These are phyloP conservation scores for Saccharomyces eubayanus DNA, from an alignment of 805 yeast species.

Conservation along the genomic window DNA sequence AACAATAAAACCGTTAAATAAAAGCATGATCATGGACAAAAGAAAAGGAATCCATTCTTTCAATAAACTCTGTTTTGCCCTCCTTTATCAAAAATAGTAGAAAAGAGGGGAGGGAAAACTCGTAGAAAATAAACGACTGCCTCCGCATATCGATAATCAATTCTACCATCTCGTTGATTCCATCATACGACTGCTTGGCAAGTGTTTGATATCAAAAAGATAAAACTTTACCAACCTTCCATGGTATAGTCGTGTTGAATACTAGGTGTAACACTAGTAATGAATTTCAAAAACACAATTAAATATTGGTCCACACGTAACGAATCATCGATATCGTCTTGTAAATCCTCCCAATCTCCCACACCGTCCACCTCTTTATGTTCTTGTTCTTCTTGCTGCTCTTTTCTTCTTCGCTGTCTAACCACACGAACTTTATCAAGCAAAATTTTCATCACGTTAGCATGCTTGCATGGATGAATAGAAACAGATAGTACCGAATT, in stretches of 20 bases:
- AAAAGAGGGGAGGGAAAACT: neutral
- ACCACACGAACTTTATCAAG: slow-evolving; percentile 64
- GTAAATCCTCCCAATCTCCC: slow-evolving; percentile 55
- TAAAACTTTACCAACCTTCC: slow-evolving; percentile 60
- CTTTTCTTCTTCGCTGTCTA: slow-evolving; percentile 34
- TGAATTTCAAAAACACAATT: slow-evolving; percentile 82
- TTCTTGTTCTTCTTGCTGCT: slow-evolving; percentile 40
- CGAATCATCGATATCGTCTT: slow-evolving; percentile 35
- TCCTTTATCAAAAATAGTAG: neutral
- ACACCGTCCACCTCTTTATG: slow-evolving; percentile 15
- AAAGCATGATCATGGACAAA: neutral
- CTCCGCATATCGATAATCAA: neutral
- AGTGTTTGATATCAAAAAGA: neutral
- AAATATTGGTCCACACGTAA: slow-evolving; percentile 87
- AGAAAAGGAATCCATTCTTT: neutral
- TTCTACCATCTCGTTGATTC: neutral
- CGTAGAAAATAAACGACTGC: neutral
- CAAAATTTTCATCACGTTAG: slow-evolving; percentile 85
- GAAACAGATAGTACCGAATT: slow-evolving; percentile 62
- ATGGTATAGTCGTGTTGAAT: slow-evolving; percentile 97
- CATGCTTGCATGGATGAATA: slow-evolving; percentile 94
- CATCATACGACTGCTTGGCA: neutral
- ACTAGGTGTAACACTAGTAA: slow-evolving; percentile 95
- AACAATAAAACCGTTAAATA: neutral
- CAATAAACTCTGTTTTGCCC: neutral